These are phyloP conservation scores for Pseudocercospora musae DNA, from an alignment of 2,329 filamentous ascomycete species.

Conservation along the genomic window DNA sequence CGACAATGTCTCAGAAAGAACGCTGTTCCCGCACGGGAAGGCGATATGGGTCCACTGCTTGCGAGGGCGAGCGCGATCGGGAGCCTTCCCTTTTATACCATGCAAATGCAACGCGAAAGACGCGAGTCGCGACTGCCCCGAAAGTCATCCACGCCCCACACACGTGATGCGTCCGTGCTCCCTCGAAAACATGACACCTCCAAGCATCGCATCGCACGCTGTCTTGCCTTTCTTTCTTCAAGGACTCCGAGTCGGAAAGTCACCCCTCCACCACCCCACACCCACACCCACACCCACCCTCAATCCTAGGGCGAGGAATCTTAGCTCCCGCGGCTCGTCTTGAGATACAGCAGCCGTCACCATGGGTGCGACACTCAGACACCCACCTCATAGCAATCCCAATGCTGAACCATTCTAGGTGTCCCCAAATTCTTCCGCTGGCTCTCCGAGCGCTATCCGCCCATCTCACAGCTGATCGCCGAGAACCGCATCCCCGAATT, in stretches of 20 bases:
- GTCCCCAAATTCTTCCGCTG: constrained; percentile 96
- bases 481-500: constrained; percentile 99
- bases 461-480: constrained; percentile 96
- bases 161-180: not conserved
- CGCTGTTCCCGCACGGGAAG: not conserved
- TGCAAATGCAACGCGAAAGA: not conserved
- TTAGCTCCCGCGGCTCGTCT: constrained; percentile 20
- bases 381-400: too few species aligned
- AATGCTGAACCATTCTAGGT: constrained; percentile 53
- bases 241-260: constrained; percentile 39
- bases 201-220: not conserved
- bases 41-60: not conserved
- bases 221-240: constrained; percentile 28
- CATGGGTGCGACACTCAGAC: constrained; percentile 38
- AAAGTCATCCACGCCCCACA: not conserved
- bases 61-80: not conserved
- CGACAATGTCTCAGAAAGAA: not conserved
- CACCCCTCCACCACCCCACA: constrained; percentile 8
- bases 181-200: not conserved
- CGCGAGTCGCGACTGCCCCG: not conserved
- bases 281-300: constrained; percentile 2
- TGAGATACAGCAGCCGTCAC: constrained; percentile 33
- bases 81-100: not conserved
- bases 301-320: constrained; percentile 11
- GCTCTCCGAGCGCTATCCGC: constrained; percentile 98